Base-by-base conservation (phyloP, 2,329 filamentous ascomycete genomes). In the Botrytis sinoallii region DNA sequence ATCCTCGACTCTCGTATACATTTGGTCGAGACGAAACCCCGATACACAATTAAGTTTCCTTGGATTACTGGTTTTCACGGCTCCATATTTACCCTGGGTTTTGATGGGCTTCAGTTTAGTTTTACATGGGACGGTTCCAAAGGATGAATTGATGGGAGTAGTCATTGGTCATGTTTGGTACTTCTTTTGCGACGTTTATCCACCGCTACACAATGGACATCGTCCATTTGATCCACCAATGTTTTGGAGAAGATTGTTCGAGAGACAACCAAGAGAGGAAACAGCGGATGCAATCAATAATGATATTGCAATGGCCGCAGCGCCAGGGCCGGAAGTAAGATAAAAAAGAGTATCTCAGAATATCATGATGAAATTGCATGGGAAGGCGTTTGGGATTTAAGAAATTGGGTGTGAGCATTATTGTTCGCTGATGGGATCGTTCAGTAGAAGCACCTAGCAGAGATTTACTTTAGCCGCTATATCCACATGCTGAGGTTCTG, bases 141-240 rank as follows among this genome's bases (percentile, higher is more conserved):
- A 97, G 83, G 96, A 98, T 82, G 96, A 99, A 85, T 92, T 99
- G 76, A 94, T 97, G 85, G 96, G 96, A 6, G 94, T 98, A 25
- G 90, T 96, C 16, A 95, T 98, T 57, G 96, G 96, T 16, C 96
- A 99, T 83, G 88, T 98, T 59, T 98, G 95, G 92, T 99, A 98
- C 83, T 99, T 98, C 85, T 98, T 98, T 83, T 93, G 91, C 74
- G 96, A 99, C 82, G 95, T 99, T 25, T 99, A 97, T 83, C 96
- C 96, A 5, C 93, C 94, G 4, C 88, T 98, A 61, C 93, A 98
- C 83, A 90, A 92, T 76, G 94, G 94, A 29, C 91, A 92, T 70
- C 88, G 93, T 73, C 96, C 96, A 0, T 86, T 99, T 66, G 95
- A 97, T 79, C 95, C 96, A 55, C 96, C 96, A 0, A 84, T 85